Percentiles rank a stretch among this genome's conserved stretches.
Evolutionary conservation across 495 filamentous ascomycete genomes (phyloP).

Genomic region (Penicillium macrosclerotiorum): DNA sequence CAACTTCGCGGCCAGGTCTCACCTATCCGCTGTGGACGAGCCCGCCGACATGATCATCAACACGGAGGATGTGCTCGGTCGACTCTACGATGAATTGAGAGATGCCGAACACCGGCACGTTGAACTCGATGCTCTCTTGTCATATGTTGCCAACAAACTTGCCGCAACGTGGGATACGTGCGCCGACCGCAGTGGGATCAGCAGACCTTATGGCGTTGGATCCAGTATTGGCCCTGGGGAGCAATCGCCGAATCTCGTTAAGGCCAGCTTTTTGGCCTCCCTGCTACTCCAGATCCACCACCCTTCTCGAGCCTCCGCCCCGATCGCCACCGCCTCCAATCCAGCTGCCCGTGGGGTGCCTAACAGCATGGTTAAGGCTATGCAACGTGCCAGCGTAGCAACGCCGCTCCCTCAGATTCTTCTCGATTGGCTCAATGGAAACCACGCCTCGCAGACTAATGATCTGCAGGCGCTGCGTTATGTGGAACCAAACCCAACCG

Average conservation of each 20-base stretch:
- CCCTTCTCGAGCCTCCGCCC: conserved; percentile 44
- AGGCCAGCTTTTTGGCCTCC: conserved; percentile 70
- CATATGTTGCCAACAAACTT: conserved; percentile 54
- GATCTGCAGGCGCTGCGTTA: conserved; percentile 59
- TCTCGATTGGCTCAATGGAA: conserved; percentile 71
- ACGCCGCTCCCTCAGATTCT: conserved; percentile 68
- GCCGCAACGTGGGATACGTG: conserved; percentile 57
- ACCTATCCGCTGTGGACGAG: conserved; percentile 36
- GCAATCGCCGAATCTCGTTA: conserved; percentile 56
- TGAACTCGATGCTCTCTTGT: conserved; percentile 53
- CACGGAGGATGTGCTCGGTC: conserved; percentile 42
- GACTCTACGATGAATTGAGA: conserved; percentile 56
- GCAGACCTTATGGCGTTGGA: conserved; percentile 52
- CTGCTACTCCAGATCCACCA: conserved; percentile 74
- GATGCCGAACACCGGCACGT: conserved; percentile 51
- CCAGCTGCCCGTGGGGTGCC: conserved; percentile 22
- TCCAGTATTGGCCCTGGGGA: conserved; percentile 61
- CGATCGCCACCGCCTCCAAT: conserved; percentile 24
- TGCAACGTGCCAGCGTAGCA: conserved; percentile 36
- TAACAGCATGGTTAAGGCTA: conserved; percentile 30
- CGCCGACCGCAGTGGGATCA: conserved; percentile 36
- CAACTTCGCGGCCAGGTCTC: conserved; percentile 36
- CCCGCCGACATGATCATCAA: conserved; percentile 43
- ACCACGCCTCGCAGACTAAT: conserved; percentile 60
- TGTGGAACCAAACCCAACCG: conserved; percentile 66